Conservation (phyloP, 805 yeast genomes). For the Metschnikowia lachancei region DNA sequence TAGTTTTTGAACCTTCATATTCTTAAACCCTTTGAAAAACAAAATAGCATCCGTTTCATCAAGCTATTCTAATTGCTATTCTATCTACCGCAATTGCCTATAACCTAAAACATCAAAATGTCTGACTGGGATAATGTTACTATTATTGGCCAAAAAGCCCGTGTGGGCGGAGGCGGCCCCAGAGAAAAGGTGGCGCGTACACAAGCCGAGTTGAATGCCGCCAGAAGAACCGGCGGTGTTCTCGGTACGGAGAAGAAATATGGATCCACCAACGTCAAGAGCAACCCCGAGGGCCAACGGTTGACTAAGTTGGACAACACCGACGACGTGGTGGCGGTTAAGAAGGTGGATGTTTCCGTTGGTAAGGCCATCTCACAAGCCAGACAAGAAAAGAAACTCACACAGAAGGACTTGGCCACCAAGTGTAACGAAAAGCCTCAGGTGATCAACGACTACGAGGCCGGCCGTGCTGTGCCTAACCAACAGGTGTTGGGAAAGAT, state of each 20-base stretch:
- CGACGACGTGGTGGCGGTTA: slow-evolving; percentile 89
- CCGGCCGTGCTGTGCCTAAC: slow-evolving; percentile 94
- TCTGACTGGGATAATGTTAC: slow-evolving; percentile 93
- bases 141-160: slow-evolving; percentile 82
- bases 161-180: slow-evolving; percentile 87
- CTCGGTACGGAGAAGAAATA: slow-evolving; percentile 92
- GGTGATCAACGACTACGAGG: slow-evolving; percentile 92
- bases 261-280: slow-evolving; percentile 54
- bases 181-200: slow-evolving; percentile 80
- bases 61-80: too few species aligned
- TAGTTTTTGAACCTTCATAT: neutral
- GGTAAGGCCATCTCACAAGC: slow-evolving; percentile 86
- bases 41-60: neutral
- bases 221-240: slow-evolving; percentile 88
- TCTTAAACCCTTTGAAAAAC: neutral
- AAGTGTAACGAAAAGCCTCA: slow-evolving; percentile 94
- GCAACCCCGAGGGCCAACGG: slow-evolving; percentile 90
- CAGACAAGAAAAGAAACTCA: slow-evolving; percentile 80
- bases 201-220: slow-evolving; percentile 78
- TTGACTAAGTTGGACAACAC: slow-evolving; percentile 89
- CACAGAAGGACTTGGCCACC: slow-evolving; percentile 96
- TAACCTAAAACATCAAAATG: slow-evolving; percentile 27
- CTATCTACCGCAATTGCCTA: too few species aligned
- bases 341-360: slow-evolving; percentile 78
- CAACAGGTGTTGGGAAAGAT: slow-evolving; percentile 90